A percentile compares a stretch with the other conserved stretches of the same genome.
Conservation (phyloP, 176 grass and related monocot genomes). For the Oryza brachyantha region DNA sequence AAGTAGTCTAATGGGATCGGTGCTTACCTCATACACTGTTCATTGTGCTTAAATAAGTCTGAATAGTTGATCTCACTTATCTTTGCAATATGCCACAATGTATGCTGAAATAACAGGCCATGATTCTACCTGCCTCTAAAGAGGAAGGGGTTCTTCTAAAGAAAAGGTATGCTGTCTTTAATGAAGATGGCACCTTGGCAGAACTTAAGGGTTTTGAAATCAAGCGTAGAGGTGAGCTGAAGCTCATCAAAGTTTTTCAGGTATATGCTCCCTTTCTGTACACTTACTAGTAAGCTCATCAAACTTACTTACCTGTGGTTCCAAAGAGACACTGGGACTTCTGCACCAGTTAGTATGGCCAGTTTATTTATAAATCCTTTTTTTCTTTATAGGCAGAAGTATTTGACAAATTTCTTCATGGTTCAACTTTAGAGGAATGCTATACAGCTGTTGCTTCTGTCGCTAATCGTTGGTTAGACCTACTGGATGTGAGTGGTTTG, state of each 20-base stretch:
- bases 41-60: not conserved
- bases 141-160: conserved; percentile 96
- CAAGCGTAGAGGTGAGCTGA: conserved; percentile 97
- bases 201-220: conserved; percentile 99
- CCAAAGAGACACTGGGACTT: not conserved
- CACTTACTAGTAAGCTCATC: conserved; percentile 12
- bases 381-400: conserved; percentile 77
- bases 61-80: conserved; percentile 14
- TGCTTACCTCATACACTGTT: conserved; percentile 9
- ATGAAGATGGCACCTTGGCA: conserved; percentile 95
- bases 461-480: conserved; percentile 92
- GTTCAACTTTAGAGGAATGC: conserved; percentile 92
- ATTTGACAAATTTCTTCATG: conserved; percentile 98
- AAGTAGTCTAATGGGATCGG: conserved; percentile 26
- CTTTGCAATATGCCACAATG: conserved; percentile 14
- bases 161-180: conserved; percentile 99
- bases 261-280: conserved; percentile 48
- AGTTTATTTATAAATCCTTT: conserved; percentile 30
- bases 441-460: conserved; percentile 97
- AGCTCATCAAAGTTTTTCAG: conserved; percentile 99
- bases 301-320: no score
- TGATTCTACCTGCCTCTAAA: conserved; percentile 98
- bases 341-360: conserved; percentile 9
- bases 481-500: conserved; percentile 77
- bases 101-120: conserved; percentile 55